phyloP scores from a whole-genome alignment of 2,329 filamentous ascomycete genomes.

The Seiridium cupressi region DNA sequence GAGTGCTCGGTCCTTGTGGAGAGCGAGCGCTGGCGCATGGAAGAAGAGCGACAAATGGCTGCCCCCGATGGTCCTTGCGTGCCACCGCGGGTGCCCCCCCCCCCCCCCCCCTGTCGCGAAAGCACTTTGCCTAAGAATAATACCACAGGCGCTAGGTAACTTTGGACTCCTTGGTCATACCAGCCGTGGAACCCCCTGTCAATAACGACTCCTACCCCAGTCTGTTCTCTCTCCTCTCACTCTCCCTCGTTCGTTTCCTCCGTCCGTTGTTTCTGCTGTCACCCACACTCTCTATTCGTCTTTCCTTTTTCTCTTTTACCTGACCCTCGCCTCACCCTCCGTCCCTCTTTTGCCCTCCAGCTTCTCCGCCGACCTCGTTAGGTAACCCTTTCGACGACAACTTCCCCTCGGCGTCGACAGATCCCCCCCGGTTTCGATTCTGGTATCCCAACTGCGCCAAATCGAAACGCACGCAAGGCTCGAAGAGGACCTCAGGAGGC shows the following conservation, averaged over 20 bases:
- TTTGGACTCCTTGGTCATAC: slow-evolving; percentile 9
- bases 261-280: slow-evolving; percentile 27
- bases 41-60: neutral
- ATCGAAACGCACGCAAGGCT: slow-evolving; percentile 6
- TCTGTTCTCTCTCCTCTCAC: slow-evolving; percentile 5
- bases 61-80: neutral
- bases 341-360: slow-evolving; percentile 24
- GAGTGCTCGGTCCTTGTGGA: slow-evolving; percentile 4
- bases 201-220: slow-evolving; percentile 10
- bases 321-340: slow-evolving; percentile 24
- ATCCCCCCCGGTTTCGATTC: slow-evolving; percentile 17
- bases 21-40: too few species aligned
- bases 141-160: slow-evolving; percentile 12
- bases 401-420: slow-evolving; percentile 21
- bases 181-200: slow-evolving; percentile 11
- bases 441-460: slow-evolving; percentile 11
- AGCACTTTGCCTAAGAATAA: slow-evolving; percentile 7
- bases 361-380: slow-evolving; percentile 28
- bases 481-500: slow-evolving; percentile 19
- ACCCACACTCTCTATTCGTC: slow-evolving; percentile 16
- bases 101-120: neutral
- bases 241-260: slow-evolving; percentile 11
- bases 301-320: slow-evolving; percentile 23
- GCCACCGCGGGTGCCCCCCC: neutral
- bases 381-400: slow-evolving; percentile 31